Conservation (phyloP, 306 rosid genomes). For the Cucumis cinereus region DNA sequence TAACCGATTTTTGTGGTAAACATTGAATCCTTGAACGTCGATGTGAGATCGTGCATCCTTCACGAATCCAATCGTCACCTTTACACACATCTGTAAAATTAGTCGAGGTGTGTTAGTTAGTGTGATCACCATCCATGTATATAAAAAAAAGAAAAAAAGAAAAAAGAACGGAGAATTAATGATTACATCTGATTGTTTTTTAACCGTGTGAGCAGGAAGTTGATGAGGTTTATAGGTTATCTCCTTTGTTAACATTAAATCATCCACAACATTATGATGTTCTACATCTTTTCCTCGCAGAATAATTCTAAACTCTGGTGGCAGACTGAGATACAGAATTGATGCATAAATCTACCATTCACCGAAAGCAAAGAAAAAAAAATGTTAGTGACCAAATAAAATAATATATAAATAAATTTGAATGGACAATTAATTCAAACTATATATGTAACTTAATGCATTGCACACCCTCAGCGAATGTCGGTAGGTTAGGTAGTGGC, state of each 20-base stretch:
- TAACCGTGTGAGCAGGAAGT: slow-evolving; percentile 29
- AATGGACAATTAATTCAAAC: not conserved
- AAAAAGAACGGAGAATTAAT: not conserved
- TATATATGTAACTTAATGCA: not conserved
- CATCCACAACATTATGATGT: slow-evolving; percentile 88
- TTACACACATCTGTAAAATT: slow-evolving; percentile 52
- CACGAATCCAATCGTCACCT: slow-evolving; percentile 83
- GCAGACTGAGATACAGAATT: slow-evolving; percentile 72
- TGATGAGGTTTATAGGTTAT: slow-evolving; percentile 65
- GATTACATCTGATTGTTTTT: slow-evolving; percentile 51
- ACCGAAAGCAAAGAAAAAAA: not conserved
- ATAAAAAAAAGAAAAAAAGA: no score
- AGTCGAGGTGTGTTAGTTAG: no score
- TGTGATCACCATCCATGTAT: no score
- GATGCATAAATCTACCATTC: slow-evolving; percentile 65
- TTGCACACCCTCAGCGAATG: slow-evolving; percentile 71
- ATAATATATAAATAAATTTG: not conserved
- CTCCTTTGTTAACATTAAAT: slow-evolving; percentile 85
- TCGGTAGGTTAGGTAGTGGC: slow-evolving; percentile 76
- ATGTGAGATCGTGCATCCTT: slow-evolving; percentile 86
- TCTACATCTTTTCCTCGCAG: slow-evolving; percentile 69
- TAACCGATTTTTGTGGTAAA: slow-evolving; percentile 86
- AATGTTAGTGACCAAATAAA: not conserved
- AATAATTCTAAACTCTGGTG: slow-evolving; percentile 60
- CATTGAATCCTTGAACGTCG: slow-evolving; percentile 88